Percentiles rank a stretch among this genome's conserved stretches.
Conservation (phyloP, 306 rosid genomes). For the Geum urbanum region DNA sequence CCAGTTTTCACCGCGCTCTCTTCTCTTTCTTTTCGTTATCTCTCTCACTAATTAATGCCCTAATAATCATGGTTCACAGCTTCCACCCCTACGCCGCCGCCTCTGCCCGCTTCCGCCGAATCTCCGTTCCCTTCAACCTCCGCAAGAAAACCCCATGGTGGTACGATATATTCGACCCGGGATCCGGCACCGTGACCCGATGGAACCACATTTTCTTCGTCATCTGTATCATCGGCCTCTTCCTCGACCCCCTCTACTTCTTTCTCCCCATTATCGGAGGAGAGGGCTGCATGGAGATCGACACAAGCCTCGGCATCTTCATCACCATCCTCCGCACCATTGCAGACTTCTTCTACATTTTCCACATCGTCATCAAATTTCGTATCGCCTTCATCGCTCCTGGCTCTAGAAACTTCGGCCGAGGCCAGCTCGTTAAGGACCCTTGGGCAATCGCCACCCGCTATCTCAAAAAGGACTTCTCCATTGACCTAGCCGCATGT, state of each 20-base stretch:
- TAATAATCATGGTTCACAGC: constrained; percentile 22
- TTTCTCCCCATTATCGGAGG: constrained; percentile 54
- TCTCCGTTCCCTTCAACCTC: constrained; percentile 43
- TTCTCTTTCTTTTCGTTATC: no score
- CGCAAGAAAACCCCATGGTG: constrained; percentile 64
- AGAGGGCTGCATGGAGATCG: constrained; percentile 51
- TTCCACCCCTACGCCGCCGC: constrained; percentile 15
- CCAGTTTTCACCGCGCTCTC: no score
- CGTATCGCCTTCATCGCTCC: constrained; percentile 58
- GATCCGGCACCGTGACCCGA: constrained; percentile 40
- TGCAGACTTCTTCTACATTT: constrained; percentile 60
- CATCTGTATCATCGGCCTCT: constrained; percentile 55
- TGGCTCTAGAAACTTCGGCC: constrained; percentile 49
- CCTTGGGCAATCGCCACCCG: constrained; percentile 50
- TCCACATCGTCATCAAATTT: constrained; percentile 63
- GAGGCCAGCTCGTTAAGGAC: constrained; percentile 64
- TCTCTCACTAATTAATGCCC: neutral
- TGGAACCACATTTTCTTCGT: constrained; percentile 67
- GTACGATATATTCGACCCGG: constrained; percentile 63
- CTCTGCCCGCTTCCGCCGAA: constrained; percentile 34
- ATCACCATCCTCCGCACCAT: constrained; percentile 64
- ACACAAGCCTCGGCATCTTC: constrained; percentile 43
- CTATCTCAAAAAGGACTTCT: constrained; percentile 51
- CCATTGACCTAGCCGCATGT: constrained; percentile 62
- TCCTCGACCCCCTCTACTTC: constrained; percentile 83